Conservation (phyloP, 2,329 filamentous ascomycete genomes). For the Scedosporium boydii region DNA sequence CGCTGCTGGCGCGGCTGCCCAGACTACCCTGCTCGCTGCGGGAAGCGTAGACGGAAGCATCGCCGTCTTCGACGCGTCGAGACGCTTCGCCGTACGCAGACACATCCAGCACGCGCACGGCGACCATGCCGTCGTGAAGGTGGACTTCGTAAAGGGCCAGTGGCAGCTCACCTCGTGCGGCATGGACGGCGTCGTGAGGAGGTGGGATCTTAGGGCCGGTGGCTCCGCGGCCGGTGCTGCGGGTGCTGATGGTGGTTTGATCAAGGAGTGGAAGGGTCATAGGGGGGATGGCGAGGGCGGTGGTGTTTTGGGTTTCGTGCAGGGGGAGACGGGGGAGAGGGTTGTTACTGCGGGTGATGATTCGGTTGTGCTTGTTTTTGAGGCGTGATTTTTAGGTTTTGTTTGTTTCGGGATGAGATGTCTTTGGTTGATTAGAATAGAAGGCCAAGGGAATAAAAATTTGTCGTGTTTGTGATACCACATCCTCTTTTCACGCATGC, state of each 20-base stretch:
- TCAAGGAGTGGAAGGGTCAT: conserved; percentile 88
- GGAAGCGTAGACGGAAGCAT: conserved; percentile 69
- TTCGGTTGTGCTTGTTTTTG: conserved; percentile 57
- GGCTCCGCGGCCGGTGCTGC: conserved; percentile 16
- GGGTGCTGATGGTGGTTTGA: conserved; percentile 45
- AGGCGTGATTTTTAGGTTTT: conserved; percentile 27
- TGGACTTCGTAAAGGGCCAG: conserved; percentile 65
- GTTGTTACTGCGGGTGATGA: conserved; percentile 92
- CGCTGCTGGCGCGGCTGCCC: conserved; percentile 24
- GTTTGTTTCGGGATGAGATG: not conserved
- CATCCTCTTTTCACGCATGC: no score
- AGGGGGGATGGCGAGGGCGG: conserved; percentile 75
- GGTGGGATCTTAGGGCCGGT: conserved; percentile 70
- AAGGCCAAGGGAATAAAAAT: no score
- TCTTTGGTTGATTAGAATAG: no score
- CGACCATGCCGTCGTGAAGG: conserved; percentile 82
- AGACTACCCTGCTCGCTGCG: conserved; percentile 44
- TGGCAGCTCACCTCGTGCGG: conserved; percentile 81
- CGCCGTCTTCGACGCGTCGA: conserved; percentile 75
- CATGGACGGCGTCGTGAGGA: conserved; percentile 80
- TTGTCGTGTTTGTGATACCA: not conserved
- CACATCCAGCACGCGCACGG: conserved; percentile 78
- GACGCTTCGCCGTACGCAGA: conserved; percentile 77
- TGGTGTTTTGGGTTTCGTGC: conserved; percentile 84
- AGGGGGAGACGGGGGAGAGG: conserved; percentile 62